phyloP scores from a whole-genome alignment of 177 flowering plant species.

The Vitis hybrid region DNA sequence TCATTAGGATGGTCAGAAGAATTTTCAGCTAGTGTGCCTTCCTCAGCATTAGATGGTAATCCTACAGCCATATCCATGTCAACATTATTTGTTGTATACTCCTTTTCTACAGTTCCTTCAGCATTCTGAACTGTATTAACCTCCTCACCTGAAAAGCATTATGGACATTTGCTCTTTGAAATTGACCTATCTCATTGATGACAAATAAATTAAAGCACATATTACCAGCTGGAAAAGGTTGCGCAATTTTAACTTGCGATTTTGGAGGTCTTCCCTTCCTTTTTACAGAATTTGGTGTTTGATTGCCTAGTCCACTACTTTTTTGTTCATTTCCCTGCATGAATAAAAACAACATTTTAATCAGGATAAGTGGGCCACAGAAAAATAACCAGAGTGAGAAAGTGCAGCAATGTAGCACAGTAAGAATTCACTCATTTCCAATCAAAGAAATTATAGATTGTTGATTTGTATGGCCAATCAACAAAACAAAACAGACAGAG shows the following conservation, averaged over 20 bases:
- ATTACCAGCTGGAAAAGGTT: constrained; percentile 15
- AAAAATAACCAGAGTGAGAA: constrained; percentile 1
- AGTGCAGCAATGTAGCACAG: too few species aligned
- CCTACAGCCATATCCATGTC: constrained; percentile 17
- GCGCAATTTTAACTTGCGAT: constrained; percentile 1
- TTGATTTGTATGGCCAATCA: too few species aligned
- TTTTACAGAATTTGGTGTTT: constrained; percentile 4
- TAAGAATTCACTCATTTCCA: too few species aligned
- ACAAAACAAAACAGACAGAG: too few species aligned
- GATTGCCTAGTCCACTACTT: neutral
- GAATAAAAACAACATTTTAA: neutral
- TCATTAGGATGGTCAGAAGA: neutral
- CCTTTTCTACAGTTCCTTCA: constrained; percentile 6
- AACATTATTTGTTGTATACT: neutral
- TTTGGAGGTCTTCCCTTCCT: constrained; percentile 19
- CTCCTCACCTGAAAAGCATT: constrained; percentile 22
- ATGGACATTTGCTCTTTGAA: neutral
- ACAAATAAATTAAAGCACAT: neutral
- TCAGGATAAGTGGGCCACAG: neutral
- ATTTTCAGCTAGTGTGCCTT: constrained; percentile 5
- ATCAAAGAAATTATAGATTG: too few species aligned
- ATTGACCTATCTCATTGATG: neutral
- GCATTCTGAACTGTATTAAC: constrained; percentile 4
- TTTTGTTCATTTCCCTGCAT: constrained; percentile 21
- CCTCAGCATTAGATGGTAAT: constrained; percentile 12